Evolutionary conservation across 306 rosid species (phyloP).

Genomic region (Mimosa pudica): DNA sequence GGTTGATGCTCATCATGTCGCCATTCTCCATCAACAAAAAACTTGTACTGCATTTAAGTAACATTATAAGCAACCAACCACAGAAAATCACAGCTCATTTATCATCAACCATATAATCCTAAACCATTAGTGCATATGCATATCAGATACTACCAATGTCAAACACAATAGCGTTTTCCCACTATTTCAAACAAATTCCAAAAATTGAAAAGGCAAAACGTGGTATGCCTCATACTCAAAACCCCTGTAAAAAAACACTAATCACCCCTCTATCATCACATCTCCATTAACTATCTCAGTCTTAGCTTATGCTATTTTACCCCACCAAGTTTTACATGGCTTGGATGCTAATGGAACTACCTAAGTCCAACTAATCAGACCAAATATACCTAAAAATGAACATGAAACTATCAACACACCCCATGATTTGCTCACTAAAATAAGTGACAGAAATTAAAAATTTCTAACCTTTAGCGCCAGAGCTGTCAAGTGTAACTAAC

Average conservation of each 20-base stretch:
- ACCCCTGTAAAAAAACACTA: constrained; percentile 23
- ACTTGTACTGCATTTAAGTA: constrained; percentile 75
- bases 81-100: constrained; percentile 15
- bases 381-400: background rate
- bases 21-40: constrained; percentile 97
- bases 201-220: background rate
- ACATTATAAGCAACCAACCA: constrained; percentile 26
- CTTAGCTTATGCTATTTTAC: background rate
- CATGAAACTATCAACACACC: constrained; percentile 4
- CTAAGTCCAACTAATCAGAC: constrained; percentile 11
- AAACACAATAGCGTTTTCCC: constrained; percentile 12
- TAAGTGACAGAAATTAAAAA: background rate
- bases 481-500: constrained; percentile 48
- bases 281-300: constrained; percentile 9
- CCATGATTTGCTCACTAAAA: background rate
- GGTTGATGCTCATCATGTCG: constrained; percentile 85
- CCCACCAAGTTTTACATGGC: constrained; percentile 4
- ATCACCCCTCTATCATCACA: constrained; percentile 2
- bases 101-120: constrained; percentile 5
- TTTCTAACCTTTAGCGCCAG: constrained; percentile 7
- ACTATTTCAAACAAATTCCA: constrained; percentile 1
- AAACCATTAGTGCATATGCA: background rate
- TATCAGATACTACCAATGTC: constrained; percentile 31
- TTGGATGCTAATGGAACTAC: constrained; percentile 17
- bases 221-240: background rate